Conservation (phyloP, 176 grass and related monocot genomes). For the Zoysia pacifica region DNA sequence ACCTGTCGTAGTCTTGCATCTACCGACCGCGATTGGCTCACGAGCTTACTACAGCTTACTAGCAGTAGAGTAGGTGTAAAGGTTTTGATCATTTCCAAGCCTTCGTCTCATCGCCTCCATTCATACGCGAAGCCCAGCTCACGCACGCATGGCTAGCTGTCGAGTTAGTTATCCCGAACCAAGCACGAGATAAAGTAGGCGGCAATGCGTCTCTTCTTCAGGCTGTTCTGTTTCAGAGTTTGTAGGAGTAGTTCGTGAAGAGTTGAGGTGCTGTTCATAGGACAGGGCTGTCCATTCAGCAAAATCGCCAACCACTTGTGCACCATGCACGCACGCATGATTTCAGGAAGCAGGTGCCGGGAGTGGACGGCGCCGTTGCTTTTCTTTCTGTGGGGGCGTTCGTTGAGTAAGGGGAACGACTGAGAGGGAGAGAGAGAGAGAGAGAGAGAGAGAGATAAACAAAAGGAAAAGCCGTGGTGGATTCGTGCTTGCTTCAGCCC, state of each 20-base stretch:
- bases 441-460: constrained; percentile 14
- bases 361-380: constrained; percentile 39
- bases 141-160: constrained; percentile 3
- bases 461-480: constrained; percentile 47
- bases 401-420: constrained; percentile 67
- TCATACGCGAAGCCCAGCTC: neutral
- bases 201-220: neutral
- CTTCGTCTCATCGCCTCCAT: constrained; percentile 41
- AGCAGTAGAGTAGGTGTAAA: constrained; percentile 26
- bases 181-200: neutral
- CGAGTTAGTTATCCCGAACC: constrained; percentile 27
- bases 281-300: neutral
- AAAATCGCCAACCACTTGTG: constrained; percentile 36
- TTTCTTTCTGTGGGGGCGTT: constrained; percentile 19
- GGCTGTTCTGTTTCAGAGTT: neutral
- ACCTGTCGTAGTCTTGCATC: constrained; percentile 24
- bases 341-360: constrained; percentile 11
- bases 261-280: neutral
- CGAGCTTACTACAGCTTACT: constrained; percentile 33
- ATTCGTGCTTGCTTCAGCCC: constrained; percentile 70
- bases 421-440: neutral
- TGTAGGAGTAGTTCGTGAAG: neutral
- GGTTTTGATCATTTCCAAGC: constrained; percentile 23
- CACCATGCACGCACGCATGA: constrained; percentile 37
- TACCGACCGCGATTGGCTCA: constrained; percentile 21